Conservation (phyloP, 768 basidiomycete genomes). For the Vararia minispora region DNA sequence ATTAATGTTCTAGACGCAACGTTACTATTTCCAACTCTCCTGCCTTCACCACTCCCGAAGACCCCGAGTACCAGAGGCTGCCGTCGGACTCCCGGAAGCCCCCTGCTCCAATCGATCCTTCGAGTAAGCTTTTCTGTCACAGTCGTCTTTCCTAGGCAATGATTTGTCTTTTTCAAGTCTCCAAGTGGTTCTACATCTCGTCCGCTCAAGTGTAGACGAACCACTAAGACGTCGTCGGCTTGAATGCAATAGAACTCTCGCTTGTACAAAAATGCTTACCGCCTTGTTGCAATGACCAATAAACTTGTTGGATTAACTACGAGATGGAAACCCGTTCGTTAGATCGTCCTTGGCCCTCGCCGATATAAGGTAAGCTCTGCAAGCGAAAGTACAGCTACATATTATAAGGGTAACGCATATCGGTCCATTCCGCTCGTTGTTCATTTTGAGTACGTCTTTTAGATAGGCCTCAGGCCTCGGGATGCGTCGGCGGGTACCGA, state of each 20-base stretch:
- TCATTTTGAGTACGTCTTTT: no score
- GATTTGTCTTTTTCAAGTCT: slow-evolving; percentile 35
- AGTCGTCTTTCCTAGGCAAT: not conserved
- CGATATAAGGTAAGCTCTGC: not conserved
- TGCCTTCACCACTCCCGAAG: slow-evolving; percentile 50
- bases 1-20: slow-evolving; percentile 49
- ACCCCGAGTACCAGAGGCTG: slow-evolving; percentile 51
- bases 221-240: not conserved
- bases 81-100: slow-evolving; percentile 76
- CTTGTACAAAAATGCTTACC: not conserved
- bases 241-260: not conserved
- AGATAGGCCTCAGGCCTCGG: no score
- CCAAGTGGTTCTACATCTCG: slow-evolving; percentile 92
- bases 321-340: slow-evolving; percentile 2
- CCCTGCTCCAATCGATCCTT: slow-evolving; percentile 82
- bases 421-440: not conserved
- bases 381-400: slow-evolving; percentile 11
- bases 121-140: slow-evolving; percentile 43
- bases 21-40: slow-evolving; percentile 65
- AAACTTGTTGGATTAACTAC: not conserved
- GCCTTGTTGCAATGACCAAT: not conserved
- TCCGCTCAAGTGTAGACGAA: slow-evolving; percentile 59
- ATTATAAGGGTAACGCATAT: not conserved
- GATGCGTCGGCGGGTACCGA: slow-evolving; percentile 69
- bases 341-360: slow-evolving; percentile 5